Base-by-base conservation (phyloP, 2,329 filamentous ascomycete genomes). In the Fusarium sp. region DNA sequence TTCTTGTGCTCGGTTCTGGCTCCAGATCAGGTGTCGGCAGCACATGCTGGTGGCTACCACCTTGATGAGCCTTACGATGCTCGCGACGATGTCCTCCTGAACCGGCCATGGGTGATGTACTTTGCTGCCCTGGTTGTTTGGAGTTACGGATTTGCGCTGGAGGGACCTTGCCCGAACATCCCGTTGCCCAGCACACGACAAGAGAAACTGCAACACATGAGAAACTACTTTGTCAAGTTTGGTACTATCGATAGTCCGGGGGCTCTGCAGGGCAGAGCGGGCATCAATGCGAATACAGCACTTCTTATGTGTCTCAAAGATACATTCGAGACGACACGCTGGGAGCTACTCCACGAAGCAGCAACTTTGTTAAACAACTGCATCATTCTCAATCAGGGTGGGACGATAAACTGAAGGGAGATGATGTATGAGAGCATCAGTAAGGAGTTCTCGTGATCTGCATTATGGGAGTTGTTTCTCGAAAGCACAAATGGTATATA, bases 21-120 rank as follows among this genome's bases (percentile, higher is more conserved):
- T 7, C 88, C 91, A 2, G 77, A 80, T 17, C 76, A 73, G 24
- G 73, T 73, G 9, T 75, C 71, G 6, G 79, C 77, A 60, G 81
- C 78, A 36, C 79, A 76, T 42, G 75, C 80, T 2, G 78, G 80
- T 22, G 79, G 76, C 33, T 81, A 82, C 51, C 77, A 79, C 19
- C 81, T 81, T 6, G 83, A 82, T 52, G 77, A 83, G 57, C 79
- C 86, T 8, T 99, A 98, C 78, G 91, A 90, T 19, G 94, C 94
- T 1, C 88, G 94, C 21, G 92, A 97, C 73, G 96, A 99, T 74
- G 92, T 94, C 54, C 85, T 98, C 3, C 86, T 98, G 62, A 97
- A 98, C 75, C 87, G 96, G 17, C 93, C 95, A 0, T 99, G 96
- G 95, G 94, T 98, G 13, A 84, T 98, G 52, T 99, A 98, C 80